Conservation (phyloP, 805 yeast species). For the Kluyveromyces nonfermentans region DNA sequence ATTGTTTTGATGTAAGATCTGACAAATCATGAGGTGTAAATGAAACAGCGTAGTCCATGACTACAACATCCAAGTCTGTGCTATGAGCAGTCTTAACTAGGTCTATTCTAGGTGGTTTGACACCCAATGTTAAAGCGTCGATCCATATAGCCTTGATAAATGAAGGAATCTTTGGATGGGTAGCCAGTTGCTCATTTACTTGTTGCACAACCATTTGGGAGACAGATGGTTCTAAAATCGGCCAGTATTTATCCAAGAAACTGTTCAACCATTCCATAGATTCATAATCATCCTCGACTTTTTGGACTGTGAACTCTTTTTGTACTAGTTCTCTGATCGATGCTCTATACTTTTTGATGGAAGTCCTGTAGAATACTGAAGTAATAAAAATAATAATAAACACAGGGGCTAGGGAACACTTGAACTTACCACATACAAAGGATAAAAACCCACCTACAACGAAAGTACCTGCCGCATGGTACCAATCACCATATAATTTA, state of each 20-base stretch:
- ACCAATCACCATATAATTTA: conserved; percentile 88
- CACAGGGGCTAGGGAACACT: conserved; percentile 71
- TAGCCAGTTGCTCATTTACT: conserved; percentile 75
- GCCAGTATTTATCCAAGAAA: conserved; percentile 87
- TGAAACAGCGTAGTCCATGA: conserved; percentile 94
- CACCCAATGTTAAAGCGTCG: conserved; percentile 83
- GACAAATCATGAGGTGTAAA: conserved; percentile 85
- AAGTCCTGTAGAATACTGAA: conserved; percentile 69
- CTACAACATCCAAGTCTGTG: conserved; percentile 87
- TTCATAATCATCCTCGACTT: conserved; percentile 83
- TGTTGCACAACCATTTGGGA: conserved; percentile 79
- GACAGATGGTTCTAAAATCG: conserved; percentile 78
- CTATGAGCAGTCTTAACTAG: conserved; percentile 81
- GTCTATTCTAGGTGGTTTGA: conserved; percentile 92
- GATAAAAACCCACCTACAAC: conserved; percentile 61
- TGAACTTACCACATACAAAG: conserved; percentile 69
- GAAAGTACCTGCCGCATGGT: conserved; percentile 72
- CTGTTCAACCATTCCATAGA: conserved; percentile 93
- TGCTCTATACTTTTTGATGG: conserved; percentile 71
- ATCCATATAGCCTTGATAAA: conserved; percentile 79
- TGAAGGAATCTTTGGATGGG: conserved; percentile 64
- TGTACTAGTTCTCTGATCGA: conserved; percentile 70
- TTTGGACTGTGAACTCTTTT: conserved; percentile 72
- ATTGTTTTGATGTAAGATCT: conserved; percentile 78
- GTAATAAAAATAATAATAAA: conserved; percentile 58